These are phyloP conservation scores for Metschnikowia cerradonensis DNA, from an alignment of 805 yeast genomes.

Conservation along the genomic window DNA sequence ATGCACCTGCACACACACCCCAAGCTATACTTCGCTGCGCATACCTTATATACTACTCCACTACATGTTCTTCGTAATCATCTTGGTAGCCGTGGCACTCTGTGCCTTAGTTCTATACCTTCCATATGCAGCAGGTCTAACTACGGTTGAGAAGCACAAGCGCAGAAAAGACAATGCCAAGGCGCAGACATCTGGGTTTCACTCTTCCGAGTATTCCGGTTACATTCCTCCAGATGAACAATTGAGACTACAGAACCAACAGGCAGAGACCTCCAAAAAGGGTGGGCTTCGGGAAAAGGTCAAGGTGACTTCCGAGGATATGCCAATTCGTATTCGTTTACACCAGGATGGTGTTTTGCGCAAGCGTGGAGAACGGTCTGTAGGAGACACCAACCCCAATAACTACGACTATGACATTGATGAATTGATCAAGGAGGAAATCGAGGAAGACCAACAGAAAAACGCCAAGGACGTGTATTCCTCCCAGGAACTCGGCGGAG, in stretches of 20 bases:
- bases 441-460: constrained; percentile 18
- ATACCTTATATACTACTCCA: not conserved
- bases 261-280: constrained; percentile 10
- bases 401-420: constrained; percentile 43
- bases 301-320: constrained; percentile 32
- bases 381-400: constrained; percentile 36
- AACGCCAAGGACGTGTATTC: constrained; percentile 11
- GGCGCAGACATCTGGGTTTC: constrained; percentile 3
- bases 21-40: not conserved
- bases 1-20: not conserved
- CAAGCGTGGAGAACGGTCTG: constrained; percentile 32
- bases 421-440: constrained; percentile 38
- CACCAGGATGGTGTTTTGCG: constrained; percentile 23
- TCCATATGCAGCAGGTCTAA: constrained; percentile 50
- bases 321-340: constrained; percentile 34
- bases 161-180: constrained; percentile 6
- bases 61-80: constrained; percentile 33
- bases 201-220: constrained; percentile 21
- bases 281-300: constrained; percentile 27
- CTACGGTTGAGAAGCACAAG: constrained; percentile 35
- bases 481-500: constrained; percentile 11
- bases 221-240: constrained; percentile 42
- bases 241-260: constrained; percentile 12
- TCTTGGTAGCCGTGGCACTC: constrained; percentile 40
- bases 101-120: constrained; percentile 39